Evolutionary conservation across 2,329 filamentous ascomycete genomes (phyloP).

Genomic region (Phaeosphaeriaceae sp.): DNA sequence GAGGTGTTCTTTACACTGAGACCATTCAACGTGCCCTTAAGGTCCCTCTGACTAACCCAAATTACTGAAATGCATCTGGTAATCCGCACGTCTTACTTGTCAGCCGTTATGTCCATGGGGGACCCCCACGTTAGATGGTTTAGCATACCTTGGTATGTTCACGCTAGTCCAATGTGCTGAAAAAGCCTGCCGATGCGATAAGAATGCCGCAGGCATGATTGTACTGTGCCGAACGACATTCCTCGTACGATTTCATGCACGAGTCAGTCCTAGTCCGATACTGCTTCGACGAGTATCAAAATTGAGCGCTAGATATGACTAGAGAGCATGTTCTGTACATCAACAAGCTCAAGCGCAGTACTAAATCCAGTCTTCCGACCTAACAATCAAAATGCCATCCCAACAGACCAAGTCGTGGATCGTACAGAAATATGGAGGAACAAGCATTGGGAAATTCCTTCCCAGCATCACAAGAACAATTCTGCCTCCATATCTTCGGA

Average conservation of each 20-base stretch:
- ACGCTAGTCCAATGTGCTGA: not conserved
- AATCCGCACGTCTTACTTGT: not conserved
- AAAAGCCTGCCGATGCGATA: not conserved
- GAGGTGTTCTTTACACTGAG: too few species aligned
- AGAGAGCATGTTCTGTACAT: too few species aligned
- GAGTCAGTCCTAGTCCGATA: not conserved
- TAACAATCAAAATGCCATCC: not conserved
- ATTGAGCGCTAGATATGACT: too few species aligned
- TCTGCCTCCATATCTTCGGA: slow-evolving; percentile 50
- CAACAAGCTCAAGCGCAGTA: too few species aligned
- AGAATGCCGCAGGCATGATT: not conserved
- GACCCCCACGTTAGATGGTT: not conserved
- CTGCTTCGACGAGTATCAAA: not conserved
- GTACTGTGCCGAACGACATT: not conserved
- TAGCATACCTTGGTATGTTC: not conserved
- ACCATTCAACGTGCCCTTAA: too few species aligned
- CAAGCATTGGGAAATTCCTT: slow-evolving; percentile 89
- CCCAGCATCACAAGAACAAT: slow-evolving; percentile 47
- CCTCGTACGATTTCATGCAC: not conserved
- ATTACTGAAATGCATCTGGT: not conserved
- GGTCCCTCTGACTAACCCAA: too few species aligned
- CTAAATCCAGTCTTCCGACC: too few species aligned
- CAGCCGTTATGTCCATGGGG: not conserved
- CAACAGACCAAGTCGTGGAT: slow-evolving; percentile 63
- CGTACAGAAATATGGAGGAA: slow-evolving; percentile 91